Base-by-base conservation (phyloP, 164 flowering plant species). In the Warburgia ugandensis region DNA sequence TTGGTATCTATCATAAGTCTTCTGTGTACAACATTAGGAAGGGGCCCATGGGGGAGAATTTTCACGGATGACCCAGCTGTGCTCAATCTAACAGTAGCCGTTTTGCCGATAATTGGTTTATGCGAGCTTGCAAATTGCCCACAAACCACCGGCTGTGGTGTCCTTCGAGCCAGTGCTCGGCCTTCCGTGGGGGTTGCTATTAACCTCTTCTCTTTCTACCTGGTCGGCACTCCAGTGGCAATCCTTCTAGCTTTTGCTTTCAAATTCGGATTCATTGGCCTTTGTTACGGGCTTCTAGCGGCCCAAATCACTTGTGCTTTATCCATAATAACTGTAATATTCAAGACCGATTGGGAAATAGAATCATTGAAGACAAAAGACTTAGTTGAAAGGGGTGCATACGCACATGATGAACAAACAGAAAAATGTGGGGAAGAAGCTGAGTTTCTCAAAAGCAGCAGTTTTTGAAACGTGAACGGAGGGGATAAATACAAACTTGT, bases 71-170 rank as follows among this genome's bases (percentile, higher is more conserved):
- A 91, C 56, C 28, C 1, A 1, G 76, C 78, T 8, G 78, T 88
- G 43, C 54, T 85, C 6, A 66, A 74, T 59, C 74, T 87, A 6
- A 72, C 88, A 1, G 60, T 59, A 56, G 55, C 57, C 0, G 84
- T 81, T 0, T 41, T 91, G 28, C 98, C 98, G 3, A 64, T 91
- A 28, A 77, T 91, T 16, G 98, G 98, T 20, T 36, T 80, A 5
- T 91, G 98, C 29, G 98, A 91, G 77, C 67, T 91, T 0, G 96
- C 81, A 0, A 91, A 91, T 55, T 87, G 96, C 50, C 96, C 98
- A 2, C 95, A 91, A 33, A 91, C 98, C 6, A 83, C 98, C 3
- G 74, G 90, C 21, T 87, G 95, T 54, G 98, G 98, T 36, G 79
- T 81, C 5, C 81, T 91, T 0, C 60, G 96, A 12, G 98, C 96